phyloP scores from a whole-genome alignment of 331 rosid genomes.

The Quercus lobata region DNA sequence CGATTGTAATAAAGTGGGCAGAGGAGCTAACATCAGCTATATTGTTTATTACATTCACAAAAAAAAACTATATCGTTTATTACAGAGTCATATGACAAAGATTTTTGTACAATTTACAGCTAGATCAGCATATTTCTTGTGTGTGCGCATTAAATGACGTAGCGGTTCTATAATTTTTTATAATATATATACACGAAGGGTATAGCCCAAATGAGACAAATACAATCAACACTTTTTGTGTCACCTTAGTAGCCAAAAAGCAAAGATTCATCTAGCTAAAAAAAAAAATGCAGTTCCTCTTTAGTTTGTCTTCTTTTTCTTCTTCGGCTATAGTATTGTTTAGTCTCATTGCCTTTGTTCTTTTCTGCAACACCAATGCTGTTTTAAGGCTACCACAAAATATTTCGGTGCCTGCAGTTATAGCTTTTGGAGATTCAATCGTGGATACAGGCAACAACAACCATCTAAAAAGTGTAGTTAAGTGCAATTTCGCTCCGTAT shows the following conservation, averaged over 20 bases:
- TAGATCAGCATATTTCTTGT: too few relatives aligned
- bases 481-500: constrained; percentile 24
- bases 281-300: background rate
- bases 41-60: too few relatives aligned
- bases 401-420: constrained; percentile 46
- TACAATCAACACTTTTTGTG: background rate
- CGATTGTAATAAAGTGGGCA: too few relatives aligned
- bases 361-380: constrained; percentile 8
- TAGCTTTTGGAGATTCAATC: constrained; percentile 75
- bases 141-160: too few relatives aligned
- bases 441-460: constrained; percentile 89
- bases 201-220: background rate
- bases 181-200: too few relatives aligned
- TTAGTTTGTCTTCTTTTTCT: background rate
- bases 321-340: background rate
- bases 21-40: too few relatives aligned
- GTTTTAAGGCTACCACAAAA: constrained; percentile 35
- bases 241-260: background rate
- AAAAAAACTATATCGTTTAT: too few relatives aligned
- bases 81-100: too few relatives aligned
- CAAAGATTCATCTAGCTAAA: background rate
- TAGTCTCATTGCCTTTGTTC: constrained; percentile 7
- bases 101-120: too few relatives aligned
- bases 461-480: constrained; percentile 10
- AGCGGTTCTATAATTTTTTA: too few relatives aligned